Conservation (phyloP, 202 grass and related monocot species). For the Sporobolus alterniflorus region DNA sequence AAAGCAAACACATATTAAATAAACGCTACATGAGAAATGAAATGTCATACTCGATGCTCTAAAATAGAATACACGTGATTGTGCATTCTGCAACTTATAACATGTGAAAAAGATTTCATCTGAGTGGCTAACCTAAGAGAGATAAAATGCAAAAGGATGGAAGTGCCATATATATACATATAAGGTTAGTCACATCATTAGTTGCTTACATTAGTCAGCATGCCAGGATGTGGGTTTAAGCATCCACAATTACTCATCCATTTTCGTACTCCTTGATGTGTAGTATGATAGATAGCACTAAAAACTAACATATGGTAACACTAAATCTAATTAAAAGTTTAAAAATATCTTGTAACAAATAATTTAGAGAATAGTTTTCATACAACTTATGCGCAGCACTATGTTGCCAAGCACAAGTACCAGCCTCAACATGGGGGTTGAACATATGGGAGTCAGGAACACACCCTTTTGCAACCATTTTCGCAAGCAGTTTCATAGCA, state of each 20-base stretch:
- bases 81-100: neutral
- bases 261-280: neutral
- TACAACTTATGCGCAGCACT: conserved; percentile 61
- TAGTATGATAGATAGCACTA: neutral
- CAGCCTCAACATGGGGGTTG: conserved; percentile 79
- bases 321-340: neutral
- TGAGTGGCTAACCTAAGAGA: neutral
- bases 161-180: neutral
- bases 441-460: conserved; percentile 81
- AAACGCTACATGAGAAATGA: neutral
- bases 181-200: neutral
- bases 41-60: neutral
- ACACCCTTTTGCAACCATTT: conserved; percentile 75
- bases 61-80: neutral
- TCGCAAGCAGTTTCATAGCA: conserved; percentile 77
- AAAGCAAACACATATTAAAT: neutral
- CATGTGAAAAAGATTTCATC: neutral
- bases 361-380: conserved; percentile 36
- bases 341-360: neutral
- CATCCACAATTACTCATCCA: neutral
- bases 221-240: neutral
- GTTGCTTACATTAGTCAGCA: neutral
- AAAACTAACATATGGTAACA: neutral
- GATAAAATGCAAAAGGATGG: neutral
- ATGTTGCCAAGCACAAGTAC: conserved; percentile 62